phyloP scores from a whole-genome alignment of 2,329 filamentous ascomycete species.

The Venturia asperata region DNA sequence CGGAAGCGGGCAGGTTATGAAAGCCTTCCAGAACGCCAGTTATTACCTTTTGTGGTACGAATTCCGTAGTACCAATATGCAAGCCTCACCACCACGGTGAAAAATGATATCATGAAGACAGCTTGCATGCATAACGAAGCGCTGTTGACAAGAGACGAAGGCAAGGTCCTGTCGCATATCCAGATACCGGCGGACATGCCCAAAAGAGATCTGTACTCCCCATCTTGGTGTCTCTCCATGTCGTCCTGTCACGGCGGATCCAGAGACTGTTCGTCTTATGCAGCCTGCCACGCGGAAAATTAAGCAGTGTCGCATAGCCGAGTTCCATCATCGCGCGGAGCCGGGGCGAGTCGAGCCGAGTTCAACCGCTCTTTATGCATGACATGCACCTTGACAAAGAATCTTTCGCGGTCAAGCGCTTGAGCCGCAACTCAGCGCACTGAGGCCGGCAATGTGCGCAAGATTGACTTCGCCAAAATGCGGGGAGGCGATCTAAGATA shows the following conservation, averaged over 20 bases:
- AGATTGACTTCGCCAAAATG: background rate
- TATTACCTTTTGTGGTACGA: background rate
- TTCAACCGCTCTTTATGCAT: slow-evolving; percentile 2
- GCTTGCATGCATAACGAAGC: background rate
- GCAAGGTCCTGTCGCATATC: background rate
- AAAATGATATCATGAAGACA: background rate
- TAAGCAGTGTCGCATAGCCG: background rate
- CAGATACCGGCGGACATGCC: slow-evolving; percentile 4
- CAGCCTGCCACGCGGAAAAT: slow-evolving; percentile 5
- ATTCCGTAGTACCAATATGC: background rate
- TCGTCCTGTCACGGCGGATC: background rate
- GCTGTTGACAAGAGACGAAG: background rate
- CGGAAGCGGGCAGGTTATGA: background rate
- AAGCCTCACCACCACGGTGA: background rate
- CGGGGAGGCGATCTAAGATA: background rate
- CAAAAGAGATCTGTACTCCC: background rate
- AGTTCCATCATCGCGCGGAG: background rate
- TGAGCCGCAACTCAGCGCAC: background rate
- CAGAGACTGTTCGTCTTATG: background rate
- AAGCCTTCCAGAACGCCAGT: background rate
- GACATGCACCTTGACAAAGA: background rate
- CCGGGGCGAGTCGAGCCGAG: background rate
- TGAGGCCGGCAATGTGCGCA: background rate
- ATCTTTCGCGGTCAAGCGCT: background rate
- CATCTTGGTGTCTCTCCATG: background rate